phyloP scores from a whole-genome alignment of 345 rosid genomes.

The Ailanthus altissimus region DNA sequence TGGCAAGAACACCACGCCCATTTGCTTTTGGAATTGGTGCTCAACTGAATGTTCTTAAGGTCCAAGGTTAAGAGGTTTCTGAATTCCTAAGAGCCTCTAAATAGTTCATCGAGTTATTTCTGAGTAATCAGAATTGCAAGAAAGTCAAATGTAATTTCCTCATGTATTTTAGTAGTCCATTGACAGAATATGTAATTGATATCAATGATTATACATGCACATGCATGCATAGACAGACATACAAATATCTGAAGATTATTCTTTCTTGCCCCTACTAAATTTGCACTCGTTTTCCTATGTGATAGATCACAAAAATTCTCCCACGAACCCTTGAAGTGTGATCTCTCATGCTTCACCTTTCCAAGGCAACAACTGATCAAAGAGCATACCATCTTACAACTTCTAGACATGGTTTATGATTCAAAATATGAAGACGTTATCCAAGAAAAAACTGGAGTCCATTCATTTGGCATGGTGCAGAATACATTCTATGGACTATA shows the following conservation, averaged over 20 bases:
- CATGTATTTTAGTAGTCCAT: neutral
- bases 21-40: neutral
- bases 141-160: neutral
- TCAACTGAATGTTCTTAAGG: neutral
- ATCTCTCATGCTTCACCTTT: constrained; percentile 10
- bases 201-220: neutral
- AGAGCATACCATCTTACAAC: neutral
- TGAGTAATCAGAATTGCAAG: neutral
- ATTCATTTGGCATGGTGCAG: neutral
- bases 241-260: neutral
- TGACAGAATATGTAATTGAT: neutral
- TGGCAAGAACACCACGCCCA: neutral
- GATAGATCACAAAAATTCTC: neutral
- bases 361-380: neutral
- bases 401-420: neutral
- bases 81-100: neutral
- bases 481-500: neutral
- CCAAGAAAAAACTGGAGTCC: neutral
- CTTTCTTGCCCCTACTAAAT: neutral
- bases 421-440: neutral
- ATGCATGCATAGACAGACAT: neutral
- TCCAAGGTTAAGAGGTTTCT: neutral
- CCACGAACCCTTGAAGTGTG: neutral
- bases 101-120: neutral
- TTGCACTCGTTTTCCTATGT: neutral